Conservation (phyloP, 108 stramenopile species). For the Phaeodactylum tricornutum region DNA sequence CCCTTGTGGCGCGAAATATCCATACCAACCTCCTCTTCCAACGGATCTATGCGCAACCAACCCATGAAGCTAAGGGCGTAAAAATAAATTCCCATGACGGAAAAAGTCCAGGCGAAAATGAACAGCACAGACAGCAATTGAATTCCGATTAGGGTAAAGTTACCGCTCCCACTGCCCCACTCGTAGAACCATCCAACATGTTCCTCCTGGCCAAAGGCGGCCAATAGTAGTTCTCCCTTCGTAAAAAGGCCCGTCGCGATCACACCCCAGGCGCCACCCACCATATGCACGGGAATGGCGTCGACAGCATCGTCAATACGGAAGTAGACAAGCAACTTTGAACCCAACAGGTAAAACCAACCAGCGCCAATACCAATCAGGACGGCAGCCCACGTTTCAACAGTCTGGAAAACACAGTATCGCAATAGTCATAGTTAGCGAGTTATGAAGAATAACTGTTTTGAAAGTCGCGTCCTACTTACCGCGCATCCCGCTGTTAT, state of each 20-base stretch:
- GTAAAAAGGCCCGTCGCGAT: conserved; percentile 44
- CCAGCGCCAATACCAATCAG: conserved; percentile 64
- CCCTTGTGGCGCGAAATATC: conserved; percentile 76
- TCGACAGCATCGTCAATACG: conserved; percentile 75
- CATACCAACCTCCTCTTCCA: conserved; percentile 77
- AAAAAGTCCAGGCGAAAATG: conserved; percentile 57
- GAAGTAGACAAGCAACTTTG: conserved; percentile 33
- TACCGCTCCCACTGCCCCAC: conserved; percentile 32
- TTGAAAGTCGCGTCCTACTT: too few relatives aligned
- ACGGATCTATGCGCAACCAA: conserved; percentile 56
- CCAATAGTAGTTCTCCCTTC: conserved; percentile 6
- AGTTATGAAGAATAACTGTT: too few relatives aligned
- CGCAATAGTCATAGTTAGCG: too few relatives aligned
- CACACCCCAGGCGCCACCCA: conserved; percentile 46
- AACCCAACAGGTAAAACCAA: conserved; percentile 31
- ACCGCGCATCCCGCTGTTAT: conserved; percentile 70
- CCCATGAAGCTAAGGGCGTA: conserved; percentile 42
- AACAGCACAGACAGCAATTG: conserved; percentile 43
- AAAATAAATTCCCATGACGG: conserved; percentile 44
- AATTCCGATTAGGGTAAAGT: conserved; percentile 40
- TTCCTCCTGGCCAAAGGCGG: conserved; percentile 7
- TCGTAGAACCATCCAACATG: conserved; percentile 34
- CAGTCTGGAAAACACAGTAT: conserved; percentile 11
- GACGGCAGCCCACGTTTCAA: conserved; percentile 69
- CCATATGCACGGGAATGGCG: conserved; percentile 59